Conservation (phyloP, 352 stramenopile species). For the Pythium rishiriense region DNA sequence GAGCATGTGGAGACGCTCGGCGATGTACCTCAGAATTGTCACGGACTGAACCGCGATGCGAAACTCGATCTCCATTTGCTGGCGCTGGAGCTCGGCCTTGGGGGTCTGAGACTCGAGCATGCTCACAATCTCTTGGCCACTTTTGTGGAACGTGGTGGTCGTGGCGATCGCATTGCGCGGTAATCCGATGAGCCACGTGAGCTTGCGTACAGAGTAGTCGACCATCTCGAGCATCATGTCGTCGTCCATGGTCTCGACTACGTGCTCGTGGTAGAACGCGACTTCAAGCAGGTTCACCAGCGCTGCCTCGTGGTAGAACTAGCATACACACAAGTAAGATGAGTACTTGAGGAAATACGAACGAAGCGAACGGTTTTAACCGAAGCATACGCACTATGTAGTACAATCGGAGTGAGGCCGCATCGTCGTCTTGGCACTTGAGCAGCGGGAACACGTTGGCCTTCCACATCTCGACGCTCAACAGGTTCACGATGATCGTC, state of each 20-base stretch:
- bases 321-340: neutral
- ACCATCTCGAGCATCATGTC: slow-evolving; percentile 91
- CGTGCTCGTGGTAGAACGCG: slow-evolving; percentile 88
- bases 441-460: slow-evolving; percentile 69
- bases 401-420: slow-evolving; percentile 87
- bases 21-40: slow-evolving; percentile 88
- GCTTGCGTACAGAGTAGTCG: slow-evolving; percentile 93
- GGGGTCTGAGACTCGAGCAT: slow-evolving; percentile 63
- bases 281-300: slow-evolving; percentile 90
- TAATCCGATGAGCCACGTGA: slow-evolving; percentile 80
- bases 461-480: slow-evolving; percentile 92
- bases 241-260: slow-evolving; percentile 85
- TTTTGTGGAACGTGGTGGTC: slow-evolving; percentile 73
- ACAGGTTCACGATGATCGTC: slow-evolving; percentile 85
- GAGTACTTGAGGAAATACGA: neutral
- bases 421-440: slow-evolving; percentile 44
- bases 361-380: neutral
- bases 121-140: slow-evolving; percentile 59
- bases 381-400: slow-evolving; percentile 64
- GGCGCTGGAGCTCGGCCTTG: slow-evolving; percentile 60
- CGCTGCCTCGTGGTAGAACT: slow-evolving; percentile 90
- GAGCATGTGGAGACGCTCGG: slow-evolving; percentile 87
- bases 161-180: slow-evolving; percentile 56
- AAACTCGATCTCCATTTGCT: slow-evolving; percentile 88
- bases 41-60: slow-evolving; percentile 83